Conservation (phyloP, 768 basidiomycete genomes). For the Amylocystis lapponica region DNA sequence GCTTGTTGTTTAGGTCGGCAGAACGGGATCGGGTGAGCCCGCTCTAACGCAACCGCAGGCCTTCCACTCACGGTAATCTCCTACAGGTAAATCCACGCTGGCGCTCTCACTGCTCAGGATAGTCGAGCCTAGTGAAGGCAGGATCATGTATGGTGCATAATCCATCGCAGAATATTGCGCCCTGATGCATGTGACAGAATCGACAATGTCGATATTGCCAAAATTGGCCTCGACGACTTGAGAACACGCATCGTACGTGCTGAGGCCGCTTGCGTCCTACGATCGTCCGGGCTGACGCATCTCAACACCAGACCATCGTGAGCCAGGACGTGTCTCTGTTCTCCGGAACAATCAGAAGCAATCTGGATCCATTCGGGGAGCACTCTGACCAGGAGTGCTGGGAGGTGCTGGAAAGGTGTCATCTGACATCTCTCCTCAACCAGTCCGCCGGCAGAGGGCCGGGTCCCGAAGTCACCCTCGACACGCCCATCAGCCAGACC, state of each 20-base stretch:
- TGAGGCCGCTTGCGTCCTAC: background rate
- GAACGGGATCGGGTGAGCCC: conserved; percentile 55
- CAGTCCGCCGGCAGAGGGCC: background rate
- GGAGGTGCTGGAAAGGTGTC: conserved; percentile 62
- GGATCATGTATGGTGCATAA: conserved; percentile 40
- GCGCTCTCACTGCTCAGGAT: conserved; percentile 43
- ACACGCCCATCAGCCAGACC: conserved; percentile 55
- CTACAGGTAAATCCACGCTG: conserved; percentile 27
- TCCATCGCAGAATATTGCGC: background rate
- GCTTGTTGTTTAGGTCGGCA: conserved; percentile 53
- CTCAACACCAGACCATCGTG: conserved; percentile 50
- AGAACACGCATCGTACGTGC: conserved; percentile 47
- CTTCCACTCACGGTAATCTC: background rate
- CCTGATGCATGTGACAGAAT: conserved; percentile 31
- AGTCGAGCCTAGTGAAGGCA: conserved; percentile 51
- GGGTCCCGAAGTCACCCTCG: conserved; percentile 29
- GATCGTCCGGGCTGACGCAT: background rate
- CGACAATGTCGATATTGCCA: conserved; percentile 64
- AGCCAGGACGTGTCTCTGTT: conserved; percentile 75
- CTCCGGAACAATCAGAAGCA: conserved; percentile 65
- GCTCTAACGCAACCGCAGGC: background rate
- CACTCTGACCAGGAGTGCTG: conserved; percentile 56
- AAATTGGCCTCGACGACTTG: conserved; percentile 64
- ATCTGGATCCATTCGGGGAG: conserved; percentile 62
- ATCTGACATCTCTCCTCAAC: conserved; percentile 37